These are phyloP conservation scores for Circinella umbellata DNA, from an alignment of 371 early-diverging fungal genomes.

Conservation along the genomic window DNA sequence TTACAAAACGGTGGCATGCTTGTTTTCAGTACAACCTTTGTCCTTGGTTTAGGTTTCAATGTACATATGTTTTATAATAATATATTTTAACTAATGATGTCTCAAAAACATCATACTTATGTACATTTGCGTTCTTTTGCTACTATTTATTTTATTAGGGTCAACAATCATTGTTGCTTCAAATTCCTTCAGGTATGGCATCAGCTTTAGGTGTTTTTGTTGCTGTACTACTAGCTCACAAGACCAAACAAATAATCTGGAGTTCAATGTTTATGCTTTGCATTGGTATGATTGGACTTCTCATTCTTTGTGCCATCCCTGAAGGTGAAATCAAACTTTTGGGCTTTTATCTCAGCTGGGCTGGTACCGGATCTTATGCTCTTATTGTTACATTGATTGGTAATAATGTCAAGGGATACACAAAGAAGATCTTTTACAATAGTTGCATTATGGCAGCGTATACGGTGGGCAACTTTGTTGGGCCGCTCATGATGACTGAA, in stretches of 20 bases:
- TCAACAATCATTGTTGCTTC: constrained; percentile 25
- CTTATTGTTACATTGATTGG: constrained; percentile 25
- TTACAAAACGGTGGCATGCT: constrained; percentile 43
- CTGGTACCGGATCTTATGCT: constrained; percentile 28
- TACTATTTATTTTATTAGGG: constrained; percentile 12
- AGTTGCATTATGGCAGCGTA: constrained; percentile 29
- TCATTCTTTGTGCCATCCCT: constrained; percentile 35
- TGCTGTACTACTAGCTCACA: constrained; percentile 9
- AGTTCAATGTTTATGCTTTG: constrained; percentile 14
- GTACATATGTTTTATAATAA: constrained; percentile 14
- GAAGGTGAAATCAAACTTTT: constrained; percentile 25
- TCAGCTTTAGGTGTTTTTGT: constrained; percentile 19
- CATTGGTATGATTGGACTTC: constrained; percentile 24
- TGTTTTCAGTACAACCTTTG: constrained; percentile 30
- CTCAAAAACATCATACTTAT: background rate
- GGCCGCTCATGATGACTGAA: constrained; percentile 21
- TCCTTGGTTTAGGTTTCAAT: constrained; percentile 32
- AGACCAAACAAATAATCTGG: constrained; percentile 16
- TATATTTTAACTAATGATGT: background rate
- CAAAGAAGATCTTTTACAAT: constrained; percentile 28
- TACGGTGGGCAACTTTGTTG: constrained; percentile 21
- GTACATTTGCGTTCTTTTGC: no score
- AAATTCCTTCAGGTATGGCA: constrained; percentile 23
- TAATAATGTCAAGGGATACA: constrained; percentile 24
- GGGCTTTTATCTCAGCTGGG: constrained; percentile 34